Evolutionary conservation across 306 rosid genomes (phyloP).

Genomic region (Prinsepia uniflora): DNA sequence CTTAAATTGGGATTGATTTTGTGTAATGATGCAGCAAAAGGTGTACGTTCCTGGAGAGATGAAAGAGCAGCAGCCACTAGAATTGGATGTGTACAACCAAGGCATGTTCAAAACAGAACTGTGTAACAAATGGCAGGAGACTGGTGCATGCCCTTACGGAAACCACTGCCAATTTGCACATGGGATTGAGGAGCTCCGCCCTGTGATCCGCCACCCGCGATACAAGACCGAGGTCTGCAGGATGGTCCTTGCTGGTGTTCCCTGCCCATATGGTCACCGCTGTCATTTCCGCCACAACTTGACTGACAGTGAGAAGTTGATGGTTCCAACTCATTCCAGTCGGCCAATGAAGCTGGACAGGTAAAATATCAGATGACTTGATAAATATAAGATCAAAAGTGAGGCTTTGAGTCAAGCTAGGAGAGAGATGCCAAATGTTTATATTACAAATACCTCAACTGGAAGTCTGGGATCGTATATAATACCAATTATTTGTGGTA

Average conservation of each 20-base stretch:
- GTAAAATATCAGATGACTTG: slow-evolving; percentile 7
- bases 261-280: slow-evolving; percentile 49
- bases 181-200: slow-evolving; percentile 47
- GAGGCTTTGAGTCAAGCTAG: not conserved
- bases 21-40: slow-evolving; percentile 34
- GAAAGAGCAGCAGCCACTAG: slow-evolving; percentile 32
- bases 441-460: not conserved
- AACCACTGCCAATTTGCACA: slow-evolving; percentile 49
- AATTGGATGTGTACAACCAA: slow-evolving; percentile 44
- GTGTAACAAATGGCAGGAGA: slow-evolving; percentile 55
- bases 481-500: not conserved
- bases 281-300: slow-evolving; percentile 51
- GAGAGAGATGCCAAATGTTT: not conserved
- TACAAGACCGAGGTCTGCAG: slow-evolving; percentile 51
- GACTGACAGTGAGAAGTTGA: slow-evolving; percentile 36
- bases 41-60: slow-evolving; percentile 36
- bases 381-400: not conserved
- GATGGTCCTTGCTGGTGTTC: slow-evolving; percentile 41
- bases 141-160: slow-evolving; percentile 45
- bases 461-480: slow-evolving; percentile 1
- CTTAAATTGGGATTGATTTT: not conserved
- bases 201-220: slow-evolving; percentile 51
- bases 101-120: slow-evolving; percentile 48
- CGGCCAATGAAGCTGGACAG: slow-evolving; percentile 27
- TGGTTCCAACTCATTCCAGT: slow-evolving; percentile 14